Conservation (phyloP, 2,329 filamentous ascomycete genomes). For the Grosmannia huntii region DNA sequence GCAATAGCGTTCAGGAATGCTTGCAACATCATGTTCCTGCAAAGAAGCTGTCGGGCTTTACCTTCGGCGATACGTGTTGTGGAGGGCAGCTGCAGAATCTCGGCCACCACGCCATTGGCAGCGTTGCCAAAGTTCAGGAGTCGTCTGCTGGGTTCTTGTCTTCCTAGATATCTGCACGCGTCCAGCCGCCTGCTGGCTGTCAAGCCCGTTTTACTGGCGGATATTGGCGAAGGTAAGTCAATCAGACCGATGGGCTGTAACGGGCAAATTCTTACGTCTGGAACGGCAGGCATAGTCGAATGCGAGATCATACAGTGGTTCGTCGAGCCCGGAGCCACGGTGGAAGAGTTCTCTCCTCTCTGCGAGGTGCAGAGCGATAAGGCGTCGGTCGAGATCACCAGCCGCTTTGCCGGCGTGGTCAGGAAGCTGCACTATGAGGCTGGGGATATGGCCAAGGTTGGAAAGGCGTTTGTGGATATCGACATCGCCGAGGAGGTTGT, state of each 20-base stretch:
- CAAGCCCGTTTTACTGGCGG: conserved; percentile 71
- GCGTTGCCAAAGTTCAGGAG: neutral
- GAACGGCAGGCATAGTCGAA: conserved; percentile 70
- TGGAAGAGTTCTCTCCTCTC: conserved; percentile 95
- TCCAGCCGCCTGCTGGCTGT: conserved; percentile 40
- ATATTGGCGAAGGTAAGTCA: conserved; percentile 64
- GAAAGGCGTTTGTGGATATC: conserved; percentile 88
- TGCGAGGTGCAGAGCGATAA: conserved; percentile 99
- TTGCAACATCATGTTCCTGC: conserved; percentile 40
- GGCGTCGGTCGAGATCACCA: conserved; percentile 82
- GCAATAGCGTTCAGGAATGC: neutral
- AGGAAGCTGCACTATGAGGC: conserved; percentile 94
- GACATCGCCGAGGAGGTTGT: conserved; percentile 67
- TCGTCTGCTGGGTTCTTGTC: neutral
- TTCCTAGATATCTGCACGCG: conserved; percentile 29
- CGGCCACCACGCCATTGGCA: neutral
- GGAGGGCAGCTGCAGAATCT: neutral
- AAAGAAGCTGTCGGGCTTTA: conserved; percentile 35
- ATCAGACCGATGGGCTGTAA: too few relatives aligned
- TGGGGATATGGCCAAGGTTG: conserved; percentile 92
- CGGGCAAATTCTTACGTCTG: neutral
- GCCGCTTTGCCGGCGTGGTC: conserved; percentile 85
- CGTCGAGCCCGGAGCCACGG: conserved; percentile 84
- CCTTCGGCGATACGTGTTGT: conserved; percentile 19
- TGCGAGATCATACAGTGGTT: conserved; percentile 99